Evolutionary conservation across 2,329 filamentous ascomycete genomes (phyloP), one percentile per base, ranked within the genome.

Genomic region (Fusarium sp.): DNA sequence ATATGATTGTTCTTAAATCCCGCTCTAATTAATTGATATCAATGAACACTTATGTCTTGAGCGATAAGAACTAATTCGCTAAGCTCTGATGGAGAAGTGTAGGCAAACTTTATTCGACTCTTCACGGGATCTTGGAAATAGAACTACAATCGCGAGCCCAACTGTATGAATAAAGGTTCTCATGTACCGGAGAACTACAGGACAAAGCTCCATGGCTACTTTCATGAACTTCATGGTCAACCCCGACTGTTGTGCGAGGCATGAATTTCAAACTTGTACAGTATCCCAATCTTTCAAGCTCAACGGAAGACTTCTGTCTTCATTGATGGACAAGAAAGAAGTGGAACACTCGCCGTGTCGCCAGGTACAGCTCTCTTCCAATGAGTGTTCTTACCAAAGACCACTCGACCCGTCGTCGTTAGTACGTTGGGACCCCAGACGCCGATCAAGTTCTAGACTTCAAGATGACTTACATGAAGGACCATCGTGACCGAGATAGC

Each of bases 1-100:
- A 4, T n/a, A 11, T 3, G n/a, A 6, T 0, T 11, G 1, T n/a
- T 7, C 10, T n/a, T 3, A 37, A 7, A 11, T n/a, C 3, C 3
- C 3, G 0, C 7, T 37, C 5, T 2, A 7, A 6, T 4, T 7
- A 1, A 37, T 37, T 11, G 6, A 12, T 12, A 37, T 2, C 18
- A n/a, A 37, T 12, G 10, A 6, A 11, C 10, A 11, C 6, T 37
- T n/a, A 7, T 37, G 18, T 37, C 10, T 3, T 37, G 34, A 12
- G 10, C 18, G 18, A 37, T n/a, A 3, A 12, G 9, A 37, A n/a
- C 18, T n/a, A 4, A 7, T 12, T 12, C 34, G 34, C 6, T n/a
- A n/a, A n/a, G 3, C 34, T 37, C 34, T 37, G 34, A 7, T 5
- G 18, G 34, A 37, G 34, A 37, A n/a, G 3, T 37, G 18, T 37